Percentiles rank a stretch among this genome's conserved stretches.
These are phyloP conservation scores for Apiospora aurea DNA, from an alignment of 2,329 filamentous ascomycete genomes.

Conservation along the genomic window DNA sequence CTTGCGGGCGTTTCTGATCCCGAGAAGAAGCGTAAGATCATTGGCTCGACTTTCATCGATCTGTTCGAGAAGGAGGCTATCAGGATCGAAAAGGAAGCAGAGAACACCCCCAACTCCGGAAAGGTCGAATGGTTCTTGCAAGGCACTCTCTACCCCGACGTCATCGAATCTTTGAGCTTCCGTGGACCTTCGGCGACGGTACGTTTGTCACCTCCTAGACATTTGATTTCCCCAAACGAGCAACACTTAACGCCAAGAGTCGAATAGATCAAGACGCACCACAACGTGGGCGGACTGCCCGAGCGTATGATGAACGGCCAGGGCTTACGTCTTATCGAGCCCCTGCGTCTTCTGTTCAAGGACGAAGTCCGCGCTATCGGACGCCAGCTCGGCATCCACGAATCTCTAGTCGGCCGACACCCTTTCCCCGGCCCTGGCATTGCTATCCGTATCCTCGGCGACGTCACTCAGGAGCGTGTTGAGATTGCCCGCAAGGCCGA, in stretches of 20 bases:
- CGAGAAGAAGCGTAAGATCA: conserved; percentile 90
- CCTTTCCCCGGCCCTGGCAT: conserved; percentile 74
- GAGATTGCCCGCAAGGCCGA: conserved; percentile 78
- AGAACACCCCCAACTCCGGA: conserved; percentile 71
- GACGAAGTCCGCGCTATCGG: conserved; percentile 60
- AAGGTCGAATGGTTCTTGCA: conserved; percentile 88
- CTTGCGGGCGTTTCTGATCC: conserved; percentile 80
- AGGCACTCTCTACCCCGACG: conserved; percentile 74
- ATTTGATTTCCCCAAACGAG: no score
- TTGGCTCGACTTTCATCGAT: conserved; percentile 80
- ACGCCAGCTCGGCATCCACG: conserved; percentile 71
- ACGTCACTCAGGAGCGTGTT: conserved; percentile 81
- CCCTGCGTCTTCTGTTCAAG: neutral
- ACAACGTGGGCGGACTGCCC: conserved; percentile 54
- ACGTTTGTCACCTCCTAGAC: neutral
- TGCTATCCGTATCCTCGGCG: conserved; percentile 82
- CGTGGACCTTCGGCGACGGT: conserved; percentile 34
- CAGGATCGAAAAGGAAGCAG: conserved; percentile 73
- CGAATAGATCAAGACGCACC: conserved; percentile 43
- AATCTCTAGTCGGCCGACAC: conserved; percentile 82
- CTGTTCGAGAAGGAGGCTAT: conserved; percentile 81
- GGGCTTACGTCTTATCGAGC: conserved; percentile 53
- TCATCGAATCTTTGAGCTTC: conserved; percentile 56
- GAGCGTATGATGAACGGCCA: conserved; percentile 36
- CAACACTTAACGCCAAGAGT: neutral